A percentile compares a stretch with the other conserved stretches of the same genome.
These are phyloP conservation scores for Sphaerulina musiva DNA, from an alignment of 2,329 filamentous ascomycete genomes.

Conservation along the genomic window DNA sequence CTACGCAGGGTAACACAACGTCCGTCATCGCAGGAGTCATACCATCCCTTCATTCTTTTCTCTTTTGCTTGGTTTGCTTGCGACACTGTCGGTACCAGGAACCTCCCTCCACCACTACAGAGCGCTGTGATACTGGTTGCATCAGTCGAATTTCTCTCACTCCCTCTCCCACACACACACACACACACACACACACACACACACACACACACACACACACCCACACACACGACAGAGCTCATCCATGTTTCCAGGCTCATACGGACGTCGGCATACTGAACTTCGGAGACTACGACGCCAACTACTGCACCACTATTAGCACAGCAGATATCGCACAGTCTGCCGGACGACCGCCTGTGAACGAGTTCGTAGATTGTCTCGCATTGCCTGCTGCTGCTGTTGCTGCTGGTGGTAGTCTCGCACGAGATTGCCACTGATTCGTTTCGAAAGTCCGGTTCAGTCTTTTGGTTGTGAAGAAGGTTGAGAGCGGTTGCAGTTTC, in stretches of 20 bases:
- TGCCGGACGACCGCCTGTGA: neutral
- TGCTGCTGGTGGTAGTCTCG: neutral
- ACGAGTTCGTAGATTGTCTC: neutral
- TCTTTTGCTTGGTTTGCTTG: neutral
- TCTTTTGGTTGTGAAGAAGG: neutral
- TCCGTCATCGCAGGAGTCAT: neutral
- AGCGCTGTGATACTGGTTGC: neutral
- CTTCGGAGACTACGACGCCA: constrained; percentile 5
- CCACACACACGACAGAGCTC: neutral
- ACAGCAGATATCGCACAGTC: neutral
- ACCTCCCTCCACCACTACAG: neutral
- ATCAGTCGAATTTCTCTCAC: neutral
- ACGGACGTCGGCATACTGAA: constrained; percentile 5
- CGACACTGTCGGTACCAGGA: neutral
- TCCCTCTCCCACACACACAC: neutral
- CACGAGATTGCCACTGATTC: neutral
- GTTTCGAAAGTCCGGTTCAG: neutral
- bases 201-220: neutral
- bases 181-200: neutral
- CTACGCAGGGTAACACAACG: neutral
- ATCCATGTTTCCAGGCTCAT: constrained; percentile 6
- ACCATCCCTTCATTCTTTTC: neutral
- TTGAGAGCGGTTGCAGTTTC: neutral
- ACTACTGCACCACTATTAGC: neutral
- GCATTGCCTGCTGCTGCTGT: neutral